Conservation (phyloP, 768 basidiomycete genomes). For the Rhizopogon roseolus region DNA sequence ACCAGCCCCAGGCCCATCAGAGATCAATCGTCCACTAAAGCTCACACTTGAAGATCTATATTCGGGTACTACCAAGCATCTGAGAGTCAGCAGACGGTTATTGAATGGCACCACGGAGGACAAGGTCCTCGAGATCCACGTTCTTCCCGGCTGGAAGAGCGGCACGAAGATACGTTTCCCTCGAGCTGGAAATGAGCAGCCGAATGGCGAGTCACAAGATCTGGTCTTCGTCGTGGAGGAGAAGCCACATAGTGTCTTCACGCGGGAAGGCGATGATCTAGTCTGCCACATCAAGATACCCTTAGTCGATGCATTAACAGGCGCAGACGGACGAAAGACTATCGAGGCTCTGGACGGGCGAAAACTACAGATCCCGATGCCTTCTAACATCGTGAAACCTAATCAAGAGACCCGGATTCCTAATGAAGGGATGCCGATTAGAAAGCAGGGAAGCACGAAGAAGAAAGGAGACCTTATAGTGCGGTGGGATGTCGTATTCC, state of each 20-base stretch:
- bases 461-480: slow-evolving; percentile 83
- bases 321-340: slow-evolving; percentile 45
- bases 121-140: slow-evolving; percentile 75
- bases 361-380: slow-evolving; percentile 62
- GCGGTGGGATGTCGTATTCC: slow-evolving; percentile 83
- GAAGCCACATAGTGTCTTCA: slow-evolving; percentile 77
- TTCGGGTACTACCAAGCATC: slow-evolving; percentile 77
- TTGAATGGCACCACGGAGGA: slow-evolving; percentile 77
- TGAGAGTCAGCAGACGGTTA: slow-evolving; percentile 78
- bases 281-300: slow-evolving; percentile 55
- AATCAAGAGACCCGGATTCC: slow-evolving; percentile 63
- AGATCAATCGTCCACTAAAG: slow-evolving; percentile 80
- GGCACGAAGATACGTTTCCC: slow-evolving; percentile 94
- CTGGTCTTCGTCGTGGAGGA: slow-evolving; percentile 98
- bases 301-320: slow-evolving; percentile 79
- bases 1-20: slow-evolving; percentile 33
- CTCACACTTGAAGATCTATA: slow-evolving; percentile 85
- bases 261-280: slow-evolving; percentile 80
- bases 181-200: slow-evolving; percentile 77
- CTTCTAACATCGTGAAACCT: slow-evolving; percentile 68
- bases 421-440: slow-evolving; percentile 89
- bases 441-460: slow-evolving; percentile 66
- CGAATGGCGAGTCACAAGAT: slow-evolving; percentile 69
- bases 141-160: slow-evolving; percentile 91
- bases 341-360: slow-evolving; percentile 79